phyloP scores from a whole-genome alignment of 352 stramenopile genomes.

The Elongisporangium prolatum region DNA sequence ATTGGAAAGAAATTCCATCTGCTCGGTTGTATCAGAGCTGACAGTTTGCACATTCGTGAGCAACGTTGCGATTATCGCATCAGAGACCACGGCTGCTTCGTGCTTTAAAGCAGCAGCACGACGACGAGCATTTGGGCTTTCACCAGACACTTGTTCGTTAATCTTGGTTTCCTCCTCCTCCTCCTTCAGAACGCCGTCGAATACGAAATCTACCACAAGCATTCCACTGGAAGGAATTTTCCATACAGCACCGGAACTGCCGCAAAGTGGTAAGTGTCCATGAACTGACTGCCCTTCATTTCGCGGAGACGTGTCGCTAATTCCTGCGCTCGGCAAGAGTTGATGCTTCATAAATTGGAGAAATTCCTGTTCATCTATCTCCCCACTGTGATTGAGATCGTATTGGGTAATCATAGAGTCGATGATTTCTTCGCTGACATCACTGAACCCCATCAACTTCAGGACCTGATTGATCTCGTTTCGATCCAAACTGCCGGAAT shows the following conservation, averaged over 20 bases:
- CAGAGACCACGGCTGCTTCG: constrained; percentile 16
- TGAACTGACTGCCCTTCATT: background rate
- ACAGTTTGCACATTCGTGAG: constrained; percentile 37
- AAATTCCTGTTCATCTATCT: constrained; percentile 71
- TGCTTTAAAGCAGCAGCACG: background rate
- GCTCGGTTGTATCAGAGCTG: constrained; percentile 39
- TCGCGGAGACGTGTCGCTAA: background rate
- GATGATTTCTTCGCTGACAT: constrained; percentile 34
- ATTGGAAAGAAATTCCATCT: constrained; percentile 52
- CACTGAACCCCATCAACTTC: constrained; percentile 39
- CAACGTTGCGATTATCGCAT: constrained; percentile 32
- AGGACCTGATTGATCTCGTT: constrained; percentile 48
- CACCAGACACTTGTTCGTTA: background rate
- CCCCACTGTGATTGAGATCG: constrained; percentile 63
- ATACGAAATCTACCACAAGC: constrained; percentile 32
- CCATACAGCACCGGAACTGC: constrained; percentile 27
- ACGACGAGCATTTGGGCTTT: background rate
- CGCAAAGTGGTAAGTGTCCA: constrained; percentile 11
- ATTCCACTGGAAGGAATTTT: constrained; percentile 31
- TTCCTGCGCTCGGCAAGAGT: constrained; percentile 15
- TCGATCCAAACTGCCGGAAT: constrained; percentile 44
- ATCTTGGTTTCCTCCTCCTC: constrained; percentile 1
- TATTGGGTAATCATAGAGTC: constrained; percentile 49
- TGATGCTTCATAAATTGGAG: constrained; percentile 70
- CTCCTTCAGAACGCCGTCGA: constrained; percentile 2